Base-by-base conservation (phyloP, 495 filamentous ascomycete genomes). In the Lophiostoma macrostomum region DNA sequence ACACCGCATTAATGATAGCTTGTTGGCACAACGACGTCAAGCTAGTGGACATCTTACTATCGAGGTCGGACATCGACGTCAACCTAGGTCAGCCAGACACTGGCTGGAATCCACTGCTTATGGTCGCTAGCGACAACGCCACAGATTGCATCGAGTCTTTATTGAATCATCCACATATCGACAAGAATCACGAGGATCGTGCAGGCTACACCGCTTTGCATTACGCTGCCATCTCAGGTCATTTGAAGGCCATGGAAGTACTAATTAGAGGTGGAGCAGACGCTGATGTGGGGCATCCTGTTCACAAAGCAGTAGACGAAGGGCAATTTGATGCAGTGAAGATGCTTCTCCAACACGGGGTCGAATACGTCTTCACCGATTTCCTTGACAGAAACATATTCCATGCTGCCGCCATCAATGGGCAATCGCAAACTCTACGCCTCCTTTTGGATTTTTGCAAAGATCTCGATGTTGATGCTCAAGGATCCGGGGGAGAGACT, bases 101-200 rank as follows among this genome's bases (percentile, higher is more conserved):
- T 20, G 8, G 44, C 3, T 56, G 32, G 43, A 49, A 39, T 13
- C 32, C 53, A 1, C 43, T 56, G 10, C 25, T 32, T 12, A 30
- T 56, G 20, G 53, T 45, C 5, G 53, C 34, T 13, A 35, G 42
- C 4, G 28, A 19, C 11, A 28, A 42, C 23, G n/a, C 24, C 34
- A 44, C 49, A n/a, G 56, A 60, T n/a, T 44, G 58, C 25, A 53
- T 69, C 13, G 36, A 65, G 38, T 22, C 59, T 5, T 63, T 67
- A 34, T 14, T 52, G 19, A 55, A 67, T 2, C 43, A 56, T 28
- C 53, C 53, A 12, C n/a, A 34, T 10, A 39, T 42, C 11, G 28
- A 50, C 11, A 41, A 31, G 19, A 42, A 56, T 19, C 18, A 32
- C 13, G 34, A 41, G 10, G 44, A 50, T 32, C n/a, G 16, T 13